phyloP scores from a whole-genome alignment of 352 stramenopile species.

The Globisporangium paddicum region DNA sequence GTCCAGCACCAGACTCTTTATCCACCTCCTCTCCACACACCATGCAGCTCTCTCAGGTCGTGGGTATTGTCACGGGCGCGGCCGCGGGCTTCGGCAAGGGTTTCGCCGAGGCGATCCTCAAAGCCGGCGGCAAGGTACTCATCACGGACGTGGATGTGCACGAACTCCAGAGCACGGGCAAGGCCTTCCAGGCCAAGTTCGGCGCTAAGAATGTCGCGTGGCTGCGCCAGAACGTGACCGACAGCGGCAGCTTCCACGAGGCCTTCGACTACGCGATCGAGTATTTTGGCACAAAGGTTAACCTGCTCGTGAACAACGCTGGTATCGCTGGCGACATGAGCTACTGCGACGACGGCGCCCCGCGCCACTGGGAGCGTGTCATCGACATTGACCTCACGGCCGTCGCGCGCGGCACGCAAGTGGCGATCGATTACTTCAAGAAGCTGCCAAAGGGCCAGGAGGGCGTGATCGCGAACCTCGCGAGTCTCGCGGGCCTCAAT shows the following conservation, averaged over 20 bases:
- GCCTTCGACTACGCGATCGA: constrained; percentile 53
- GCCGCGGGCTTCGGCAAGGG: constrained; percentile 59
- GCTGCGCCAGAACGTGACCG: constrained; percentile 68
- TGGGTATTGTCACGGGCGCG: constrained; percentile 70
- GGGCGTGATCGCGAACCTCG: constrained; percentile 67
- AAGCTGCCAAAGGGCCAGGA: constrained; percentile 55
- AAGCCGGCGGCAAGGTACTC: constrained; percentile 47
- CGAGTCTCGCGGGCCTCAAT: constrained; percentile 56
- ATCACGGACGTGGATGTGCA: constrained; percentile 75
- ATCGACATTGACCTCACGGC: constrained; percentile 69
- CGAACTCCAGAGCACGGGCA: constrained; percentile 49
- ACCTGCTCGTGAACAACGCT: constrained; percentile 80
- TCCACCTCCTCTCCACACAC: not conserved
- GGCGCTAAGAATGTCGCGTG: constrained; percentile 53
- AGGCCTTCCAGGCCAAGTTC: constrained; percentile 46
- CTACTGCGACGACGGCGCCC: constrained; percentile 39
- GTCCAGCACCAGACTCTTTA: not conserved
- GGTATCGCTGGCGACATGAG: constrained; percentile 57
- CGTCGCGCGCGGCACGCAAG: constrained; percentile 65
- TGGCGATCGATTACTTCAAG: constrained; percentile 53
- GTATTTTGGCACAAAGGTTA: constrained; percentile 57
- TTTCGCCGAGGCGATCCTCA: constrained; percentile 58
- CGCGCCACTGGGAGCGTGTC: constrained; percentile 52
- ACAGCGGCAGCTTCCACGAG: constrained; percentile 52
- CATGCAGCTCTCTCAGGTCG: constrained; percentile 60